Conservation (phyloP, 2,329 filamentous ascomycete genomes). For the Eurotiales sp. region DNA sequence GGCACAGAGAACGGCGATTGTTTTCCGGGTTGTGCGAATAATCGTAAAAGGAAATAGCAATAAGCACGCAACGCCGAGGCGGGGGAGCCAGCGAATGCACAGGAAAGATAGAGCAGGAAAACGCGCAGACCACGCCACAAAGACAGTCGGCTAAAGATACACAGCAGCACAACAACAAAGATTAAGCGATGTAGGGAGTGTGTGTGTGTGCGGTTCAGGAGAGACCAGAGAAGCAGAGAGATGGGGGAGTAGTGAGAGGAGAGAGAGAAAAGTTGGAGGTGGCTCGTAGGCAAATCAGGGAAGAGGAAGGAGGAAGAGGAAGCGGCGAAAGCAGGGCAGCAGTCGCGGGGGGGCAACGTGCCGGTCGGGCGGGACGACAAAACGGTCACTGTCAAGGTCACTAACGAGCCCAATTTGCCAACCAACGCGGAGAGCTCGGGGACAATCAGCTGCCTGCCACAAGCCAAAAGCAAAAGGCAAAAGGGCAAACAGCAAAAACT, state of each 20-base stretch:
- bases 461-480: too few species aligned
- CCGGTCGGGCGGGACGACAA: not conserved
- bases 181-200: not conserved
- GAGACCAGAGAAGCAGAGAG: not conserved
- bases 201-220: not conserved
- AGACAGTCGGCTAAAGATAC: not conserved
- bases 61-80: not conserved
- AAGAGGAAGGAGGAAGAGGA: not conserved
- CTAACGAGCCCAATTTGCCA: too few species aligned
- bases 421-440: not conserved
- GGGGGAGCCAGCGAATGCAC: not conserved
- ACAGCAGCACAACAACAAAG: too few species aligned
- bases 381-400: not conserved
- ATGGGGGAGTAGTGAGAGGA: not conserved
- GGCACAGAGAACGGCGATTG: not conserved
- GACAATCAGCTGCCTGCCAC: too few species aligned
- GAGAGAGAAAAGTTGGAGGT: not conserved
- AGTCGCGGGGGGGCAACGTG: slow-evolving; percentile 4
- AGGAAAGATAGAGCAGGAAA: not conserved
- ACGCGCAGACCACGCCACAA: not conserved
- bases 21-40: not conserved
- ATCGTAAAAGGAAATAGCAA: not conserved
- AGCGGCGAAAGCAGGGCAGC: not conserved
- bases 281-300: not conserved
- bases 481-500: too few species aligned